Evolutionary conservation across 495 filamentous ascomycete species (phyloP).

Genomic region (Trichoderma parareesei): DNA sequence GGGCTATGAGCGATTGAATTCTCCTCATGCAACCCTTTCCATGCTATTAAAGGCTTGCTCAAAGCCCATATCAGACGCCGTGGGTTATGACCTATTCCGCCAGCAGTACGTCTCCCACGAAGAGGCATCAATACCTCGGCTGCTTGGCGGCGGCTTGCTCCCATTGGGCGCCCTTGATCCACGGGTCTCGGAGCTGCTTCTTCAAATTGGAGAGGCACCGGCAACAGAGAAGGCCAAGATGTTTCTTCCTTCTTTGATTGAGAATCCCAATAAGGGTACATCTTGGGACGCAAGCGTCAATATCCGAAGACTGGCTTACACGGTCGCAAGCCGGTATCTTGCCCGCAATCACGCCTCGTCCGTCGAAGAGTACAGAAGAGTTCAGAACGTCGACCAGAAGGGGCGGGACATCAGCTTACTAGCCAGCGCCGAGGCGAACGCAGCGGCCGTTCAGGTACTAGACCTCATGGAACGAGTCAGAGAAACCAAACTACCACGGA

Average conservation of each 20-base stretch:
- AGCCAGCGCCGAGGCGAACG: slow-evolving; percentile 6
- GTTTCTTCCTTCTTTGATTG: slow-evolving; percentile 51
- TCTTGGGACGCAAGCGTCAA: slow-evolving; percentile 53
- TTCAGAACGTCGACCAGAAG: slow-evolving; percentile 15
- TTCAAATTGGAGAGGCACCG: slow-evolving; percentile 24
- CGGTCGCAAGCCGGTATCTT: slow-evolving; percentile 20
- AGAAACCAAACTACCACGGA: background rate
- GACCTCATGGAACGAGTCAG: slow-evolving; percentile 11
- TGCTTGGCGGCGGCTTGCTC: background rate
- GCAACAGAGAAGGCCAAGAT: slow-evolving; percentile 26
- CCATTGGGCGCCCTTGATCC: slow-evolving; percentile 32
- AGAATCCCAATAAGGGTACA: slow-evolving; percentile 50
- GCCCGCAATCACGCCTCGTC: background rate
- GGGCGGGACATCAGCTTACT: background rate
- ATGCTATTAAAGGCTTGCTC: background rate
- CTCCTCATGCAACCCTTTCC: background rate
- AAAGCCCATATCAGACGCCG: background rate
- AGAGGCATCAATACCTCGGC: background rate
- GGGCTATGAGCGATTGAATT: background rate
- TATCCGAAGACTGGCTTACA: slow-evolving; percentile 52
- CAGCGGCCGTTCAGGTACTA: slow-evolving; percentile 12
- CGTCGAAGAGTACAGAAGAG: slow-evolving; percentile 25
- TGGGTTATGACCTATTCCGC: slow-evolving; percentile 3
- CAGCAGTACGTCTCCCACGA: slow-evolving; percentile 11
- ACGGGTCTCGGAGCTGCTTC: slow-evolving; percentile 38